Percentiles rank a stretch among this genome's conserved stretches.
phyloP scores from a whole-genome alignment of 176 grass and related monocot species.

The Triticum aestivum region DNA sequence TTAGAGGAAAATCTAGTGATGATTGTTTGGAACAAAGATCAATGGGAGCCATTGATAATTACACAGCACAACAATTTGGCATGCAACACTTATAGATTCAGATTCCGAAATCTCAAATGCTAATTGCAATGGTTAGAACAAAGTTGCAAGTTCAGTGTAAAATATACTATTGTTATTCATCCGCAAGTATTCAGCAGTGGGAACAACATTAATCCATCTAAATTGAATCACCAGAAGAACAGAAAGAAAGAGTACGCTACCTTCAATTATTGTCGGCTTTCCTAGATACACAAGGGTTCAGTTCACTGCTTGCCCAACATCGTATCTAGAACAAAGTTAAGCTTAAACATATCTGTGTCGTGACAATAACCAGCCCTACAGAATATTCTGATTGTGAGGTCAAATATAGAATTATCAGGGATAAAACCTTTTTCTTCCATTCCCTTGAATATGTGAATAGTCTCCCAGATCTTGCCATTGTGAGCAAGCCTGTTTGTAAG shows the following conservation, averaged over 20 bases:
- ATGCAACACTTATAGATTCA: background rate
- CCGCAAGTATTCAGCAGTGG: background rate
- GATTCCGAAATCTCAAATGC: background rate
- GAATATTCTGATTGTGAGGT: conserved; percentile 46
- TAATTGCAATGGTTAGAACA: background rate
- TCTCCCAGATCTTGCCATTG: conserved; percentile 47
- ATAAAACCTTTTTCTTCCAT: conserved; percentile 39
- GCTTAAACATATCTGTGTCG: conserved; percentile 28
- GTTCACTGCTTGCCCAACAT: conserved; percentile 55
- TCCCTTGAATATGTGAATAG: conserved; percentile 27
- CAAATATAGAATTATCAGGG: conserved; percentile 41
- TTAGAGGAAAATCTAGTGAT: background rate
- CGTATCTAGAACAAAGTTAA: conserved; percentile 55
- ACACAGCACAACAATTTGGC: background rate
- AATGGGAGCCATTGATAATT: background rate
- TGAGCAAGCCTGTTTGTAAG: conserved; percentile 59
- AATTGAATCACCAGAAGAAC: background rate
- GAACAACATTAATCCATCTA: background rate
- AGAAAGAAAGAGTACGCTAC: conserved; percentile 23
- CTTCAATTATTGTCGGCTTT: background rate
- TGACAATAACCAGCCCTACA: conserved; percentile 61
- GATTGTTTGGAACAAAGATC: background rate
- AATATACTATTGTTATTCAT: background rate
- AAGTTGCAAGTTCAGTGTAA: conserved; percentile 8
- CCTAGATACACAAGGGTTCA: background rate